A percentile compares a stretch with the other conserved stretches of the same genome.
Conservation (phyloP, 2,329 filamentous ascomycete species). For the Epichloe typhina region DNA sequence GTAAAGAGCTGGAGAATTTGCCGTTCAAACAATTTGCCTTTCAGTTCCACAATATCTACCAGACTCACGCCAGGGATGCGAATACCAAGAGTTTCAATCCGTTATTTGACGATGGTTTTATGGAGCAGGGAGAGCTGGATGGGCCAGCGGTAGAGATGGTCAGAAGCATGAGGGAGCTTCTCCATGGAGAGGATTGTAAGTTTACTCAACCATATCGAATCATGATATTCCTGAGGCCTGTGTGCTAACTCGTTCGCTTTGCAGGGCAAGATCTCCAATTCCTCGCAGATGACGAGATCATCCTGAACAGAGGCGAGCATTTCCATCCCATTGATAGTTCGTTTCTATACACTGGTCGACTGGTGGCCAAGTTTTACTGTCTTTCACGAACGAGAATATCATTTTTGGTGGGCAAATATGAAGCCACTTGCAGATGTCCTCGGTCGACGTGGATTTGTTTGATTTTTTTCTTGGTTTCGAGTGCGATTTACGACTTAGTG, state of each 20-base stretch:
- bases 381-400: slow-evolving; percentile 36
- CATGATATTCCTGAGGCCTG: background rate
- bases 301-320: slow-evolving; percentile 31
- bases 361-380: slow-evolving; percentile 42
- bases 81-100: slow-evolving; percentile 41
- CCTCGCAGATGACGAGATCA: slow-evolving; percentile 32
- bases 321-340: slow-evolving; percentile 34
- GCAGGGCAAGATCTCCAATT: slow-evolving; percentile 26
- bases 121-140: slow-evolving; percentile 33
- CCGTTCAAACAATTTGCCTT: slow-evolving; percentile 48
- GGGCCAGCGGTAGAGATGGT: slow-evolving; percentile 32
- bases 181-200: slow-evolving; percentile 33
- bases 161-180: slow-evolving; percentile 27
- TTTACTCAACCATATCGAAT: slow-evolving; percentile 6
- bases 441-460: background rate
- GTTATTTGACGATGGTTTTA: slow-evolving; percentile 30
- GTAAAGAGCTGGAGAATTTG: slow-evolving; percentile 41
- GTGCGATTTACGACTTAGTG: background rate
- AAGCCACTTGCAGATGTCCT: background rate
- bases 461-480: background rate
- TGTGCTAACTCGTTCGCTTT: background rate
- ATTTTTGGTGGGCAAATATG: slow-evolving; percentile 27
- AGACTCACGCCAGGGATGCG: slow-evolving; percentile 39
- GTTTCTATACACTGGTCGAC: slow-evolving; percentile 37
- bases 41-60: slow-evolving; percentile 47